phyloP scores from a whole-genome alignment of 2,329 filamentous ascomycete species.

The Aschersonia sp. region DNA sequence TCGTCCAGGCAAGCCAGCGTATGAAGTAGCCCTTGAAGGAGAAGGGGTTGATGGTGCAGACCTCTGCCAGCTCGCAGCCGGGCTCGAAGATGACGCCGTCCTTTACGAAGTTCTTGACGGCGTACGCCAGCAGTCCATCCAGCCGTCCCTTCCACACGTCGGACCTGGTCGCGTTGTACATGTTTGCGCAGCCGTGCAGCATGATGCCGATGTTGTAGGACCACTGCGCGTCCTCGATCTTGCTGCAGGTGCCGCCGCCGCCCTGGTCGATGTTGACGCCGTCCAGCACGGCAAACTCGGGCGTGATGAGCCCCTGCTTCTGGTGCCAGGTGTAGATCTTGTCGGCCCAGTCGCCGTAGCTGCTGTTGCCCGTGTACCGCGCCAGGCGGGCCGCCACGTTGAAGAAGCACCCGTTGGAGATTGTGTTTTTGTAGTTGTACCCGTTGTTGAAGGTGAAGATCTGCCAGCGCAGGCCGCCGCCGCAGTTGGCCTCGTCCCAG shows the following conservation, averaged over 20 bases:
- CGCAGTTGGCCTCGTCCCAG: slow-evolving; percentile 50
- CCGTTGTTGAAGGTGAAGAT: slow-evolving; percentile 58
- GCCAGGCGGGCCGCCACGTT: slow-evolving; percentile 43
- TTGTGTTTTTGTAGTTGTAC: slow-evolving; percentile 33
- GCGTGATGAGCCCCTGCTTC: slow-evolving; percentile 34
- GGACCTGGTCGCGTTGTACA: slow-evolving; percentile 34
- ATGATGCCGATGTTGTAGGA: slow-evolving; percentile 40
- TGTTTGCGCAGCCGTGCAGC: slow-evolving; percentile 38
- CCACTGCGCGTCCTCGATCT: slow-evolving; percentile 37
- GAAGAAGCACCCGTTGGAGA: slow-evolving; percentile 35
- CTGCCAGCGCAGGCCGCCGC: slow-evolving; percentile 66
- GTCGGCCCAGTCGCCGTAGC: slow-evolving; percentile 40
- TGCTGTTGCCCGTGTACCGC: slow-evolving; percentile 41
- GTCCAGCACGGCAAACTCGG: slow-evolving; percentile 43
- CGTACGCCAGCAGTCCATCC: slow-evolving; percentile 32
- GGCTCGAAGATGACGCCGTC: slow-evolving; percentile 45
- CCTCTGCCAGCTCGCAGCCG: slow-evolving; percentile 31
- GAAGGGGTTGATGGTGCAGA: slow-evolving; percentile 42
- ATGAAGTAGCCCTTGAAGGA: slow-evolving; percentile 42
- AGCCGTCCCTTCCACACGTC: slow-evolving; percentile 36
- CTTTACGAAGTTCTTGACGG: slow-evolving; percentile 31
- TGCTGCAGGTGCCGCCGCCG: slow-evolving; percentile 30
- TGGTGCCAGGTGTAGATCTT: slow-evolving; percentile 43
- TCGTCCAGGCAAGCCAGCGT: slow-evolving; percentile 33
- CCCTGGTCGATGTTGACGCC: slow-evolving; percentile 28